phyloP scores from a whole-genome alignment of 768 basidiomycete species.

The Serendipita vermifera region DNA sequence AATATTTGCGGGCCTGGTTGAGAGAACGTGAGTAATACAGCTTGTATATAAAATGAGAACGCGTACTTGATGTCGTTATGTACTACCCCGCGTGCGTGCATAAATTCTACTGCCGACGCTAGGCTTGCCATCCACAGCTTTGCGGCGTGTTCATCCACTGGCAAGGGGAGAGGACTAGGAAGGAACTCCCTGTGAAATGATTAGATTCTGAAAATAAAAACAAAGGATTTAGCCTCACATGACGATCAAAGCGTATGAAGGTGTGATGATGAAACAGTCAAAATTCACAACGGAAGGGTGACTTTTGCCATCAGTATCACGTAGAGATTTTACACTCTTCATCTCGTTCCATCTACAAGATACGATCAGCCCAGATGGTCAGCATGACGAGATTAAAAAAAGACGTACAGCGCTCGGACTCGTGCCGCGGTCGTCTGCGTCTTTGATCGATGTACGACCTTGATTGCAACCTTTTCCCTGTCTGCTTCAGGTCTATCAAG shows the following conservation, averaged over 20 bases:
- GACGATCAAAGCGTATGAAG: constrained; percentile 81
- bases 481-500: constrained; percentile 31
- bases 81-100: constrained; percentile 71
- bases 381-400: constrained; percentile 1
- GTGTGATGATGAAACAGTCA: constrained; percentile 86
- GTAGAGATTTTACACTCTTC: constrained; percentile 83
- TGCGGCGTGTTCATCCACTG: constrained; percentile 67
- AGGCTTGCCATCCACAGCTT: constrained; percentile 72
- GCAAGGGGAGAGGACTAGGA: constrained; percentile 76
- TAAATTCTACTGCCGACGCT: constrained; percentile 68
- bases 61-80: constrained; percentile 93
- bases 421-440: constrained; percentile 79
- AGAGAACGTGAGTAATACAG: neutral
- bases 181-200: constrained; percentile 57
- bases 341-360: constrained; percentile 85
- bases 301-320: constrained; percentile 62
- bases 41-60: neutral
- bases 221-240: constrained; percentile 44
- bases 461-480: constrained; percentile 69
- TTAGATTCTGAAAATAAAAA: neutral
- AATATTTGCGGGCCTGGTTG: constrained; percentile 90
- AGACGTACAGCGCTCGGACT: constrained; percentile 67
- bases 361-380: neutral
- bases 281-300: constrained; percentile 91
- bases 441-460: constrained; percentile 78